Evolutionary conservation across 495 filamentous ascomycete species (phyloP).

Genomic region (Niebla homalea): DNA sequence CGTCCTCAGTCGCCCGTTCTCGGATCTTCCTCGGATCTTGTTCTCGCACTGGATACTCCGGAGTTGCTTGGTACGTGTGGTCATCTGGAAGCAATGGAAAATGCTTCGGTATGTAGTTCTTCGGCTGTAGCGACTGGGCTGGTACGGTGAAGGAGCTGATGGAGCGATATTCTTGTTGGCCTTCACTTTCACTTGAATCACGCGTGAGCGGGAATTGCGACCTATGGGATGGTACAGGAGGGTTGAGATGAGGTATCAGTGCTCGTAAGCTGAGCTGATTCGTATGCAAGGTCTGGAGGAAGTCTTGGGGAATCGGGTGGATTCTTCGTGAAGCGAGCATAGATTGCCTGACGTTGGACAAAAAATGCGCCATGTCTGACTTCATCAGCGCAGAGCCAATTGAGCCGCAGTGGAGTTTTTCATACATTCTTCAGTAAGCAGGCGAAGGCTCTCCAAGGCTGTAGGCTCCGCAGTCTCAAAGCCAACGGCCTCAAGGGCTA

Average conservation of each 20-base stretch:
- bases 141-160: slow-evolving; percentile 32
- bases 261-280: slow-evolving; percentile 21
- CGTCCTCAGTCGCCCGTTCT: slow-evolving; percentile 60
- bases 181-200: slow-evolving; percentile 31
- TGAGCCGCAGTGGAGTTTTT: background rate
- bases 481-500: slow-evolving; percentile 39
- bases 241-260: slow-evolving; percentile 28
- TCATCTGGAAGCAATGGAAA: slow-evolving; percentile 59
- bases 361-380: slow-evolving; percentile 45
- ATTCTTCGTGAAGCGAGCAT: slow-evolving; percentile 49
- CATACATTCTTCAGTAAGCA: slow-evolving; percentile 51
- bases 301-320: slow-evolving; percentile 53
- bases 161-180: slow-evolving; percentile 17
- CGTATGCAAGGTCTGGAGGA: slow-evolving; percentile 46
- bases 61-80: slow-evolving; percentile 59
- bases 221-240: slow-evolving; percentile 22
- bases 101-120: slow-evolving; percentile 47
- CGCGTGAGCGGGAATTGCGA: slow-evolving; percentile 30
- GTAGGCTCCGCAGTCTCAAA: slow-evolving; percentile 43
- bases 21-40: slow-evolving; percentile 57
- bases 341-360: slow-evolving; percentile 42
- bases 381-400: background rate
- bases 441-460: slow-evolving; percentile 46
- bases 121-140: slow-evolving; percentile 31
- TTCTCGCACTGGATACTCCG: slow-evolving; percentile 51